phyloP scores from a whole-genome alignment of 2,329 filamentous ascomycete species.

The Zymoseptoria crescenta region DNA sequence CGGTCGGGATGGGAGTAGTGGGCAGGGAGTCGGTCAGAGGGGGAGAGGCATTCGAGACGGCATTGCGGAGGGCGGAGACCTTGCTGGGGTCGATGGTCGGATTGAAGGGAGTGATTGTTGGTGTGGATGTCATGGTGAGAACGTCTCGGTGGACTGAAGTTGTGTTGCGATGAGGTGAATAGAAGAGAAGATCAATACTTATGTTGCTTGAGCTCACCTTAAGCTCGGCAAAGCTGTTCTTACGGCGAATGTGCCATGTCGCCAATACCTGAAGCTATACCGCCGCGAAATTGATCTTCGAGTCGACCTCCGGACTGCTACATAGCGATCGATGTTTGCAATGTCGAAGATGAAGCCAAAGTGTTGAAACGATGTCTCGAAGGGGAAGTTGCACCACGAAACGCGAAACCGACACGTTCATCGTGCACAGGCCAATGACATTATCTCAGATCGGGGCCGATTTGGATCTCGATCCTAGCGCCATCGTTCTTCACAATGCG shows the following conservation, averaged over 20 bases:
- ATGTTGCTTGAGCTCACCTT: too few species aligned
- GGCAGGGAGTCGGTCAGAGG: constrained; percentile 32
- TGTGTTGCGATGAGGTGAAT: too few species aligned
- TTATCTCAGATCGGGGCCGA: not conserved
- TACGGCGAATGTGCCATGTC: too few species aligned
- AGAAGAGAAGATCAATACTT: too few species aligned
- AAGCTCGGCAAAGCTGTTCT: too few species aligned
- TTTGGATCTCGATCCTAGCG: not conserved
- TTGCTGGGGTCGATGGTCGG: constrained; percentile 30
- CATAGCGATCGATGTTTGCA: too few species aligned
- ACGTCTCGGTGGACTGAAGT: too few species aligned
- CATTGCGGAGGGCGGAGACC: constrained; percentile 29
- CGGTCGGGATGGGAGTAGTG: constrained; percentile 23
- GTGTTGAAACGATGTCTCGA: not conserved
- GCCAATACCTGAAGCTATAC: too few species aligned
- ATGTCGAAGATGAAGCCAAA: not conserved
- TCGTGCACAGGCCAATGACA: not conserved
- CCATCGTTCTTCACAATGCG: not conserved
- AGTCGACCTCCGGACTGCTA: too few species aligned
- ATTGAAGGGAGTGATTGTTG: constrained; percentile 28
- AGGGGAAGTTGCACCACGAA: not conserved
- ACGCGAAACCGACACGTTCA: not conserved
- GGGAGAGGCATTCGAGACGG: constrained; percentile 30
- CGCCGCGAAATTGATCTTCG: too few species aligned
- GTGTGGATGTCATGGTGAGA: not conserved